These are phyloP conservation scores for Linum lewisii DNA, from an alignment of 345 rosid species.

Conservation along the genomic window DNA sequence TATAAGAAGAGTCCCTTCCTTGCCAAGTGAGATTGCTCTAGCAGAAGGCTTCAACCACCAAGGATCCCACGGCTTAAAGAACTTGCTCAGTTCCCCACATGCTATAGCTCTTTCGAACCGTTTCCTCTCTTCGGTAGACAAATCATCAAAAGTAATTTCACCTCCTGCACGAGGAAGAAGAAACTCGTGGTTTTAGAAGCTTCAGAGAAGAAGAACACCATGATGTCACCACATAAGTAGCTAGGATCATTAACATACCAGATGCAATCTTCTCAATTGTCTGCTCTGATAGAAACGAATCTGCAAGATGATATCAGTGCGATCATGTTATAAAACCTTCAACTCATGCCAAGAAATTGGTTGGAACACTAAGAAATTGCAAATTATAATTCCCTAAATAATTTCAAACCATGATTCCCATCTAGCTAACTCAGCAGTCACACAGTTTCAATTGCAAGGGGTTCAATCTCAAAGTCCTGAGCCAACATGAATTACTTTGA, in stretches of 20 bases:
- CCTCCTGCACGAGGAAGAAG: slow-evolving; percentile 29
- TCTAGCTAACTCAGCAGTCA: too few relatives aligned
- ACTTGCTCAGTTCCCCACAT: slow-evolving; percentile 80
- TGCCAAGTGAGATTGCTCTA: slow-evolving; percentile 41
- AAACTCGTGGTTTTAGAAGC: slow-evolving; percentile 4
- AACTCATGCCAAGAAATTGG: too few relatives aligned
- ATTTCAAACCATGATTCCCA: too few relatives aligned
- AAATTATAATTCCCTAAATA: too few relatives aligned
- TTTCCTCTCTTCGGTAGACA: slow-evolving; percentile 67
- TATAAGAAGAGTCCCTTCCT: slow-evolving; percentile 52
- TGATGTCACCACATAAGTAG: neutral
- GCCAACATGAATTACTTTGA: too few relatives aligned
- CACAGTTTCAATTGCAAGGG: too few relatives aligned
- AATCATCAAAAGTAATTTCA: slow-evolving; percentile 48
- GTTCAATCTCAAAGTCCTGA: neutral
- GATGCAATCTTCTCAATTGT: slow-evolving; percentile 50
- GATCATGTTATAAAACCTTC: too few relatives aligned
- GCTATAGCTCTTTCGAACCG: slow-evolving; percentile 72
- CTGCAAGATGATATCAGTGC: slow-evolving; percentile 20
- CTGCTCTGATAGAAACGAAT: slow-evolving; percentile 49
- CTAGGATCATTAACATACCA: slow-evolving; percentile 27
- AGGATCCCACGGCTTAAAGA: slow-evolving; percentile 92
- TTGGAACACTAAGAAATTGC: too few relatives aligned
- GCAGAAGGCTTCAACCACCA: slow-evolving; percentile 89
- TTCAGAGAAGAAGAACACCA: slow-evolving; percentile 3